Evolutionary conservation across 345 rosid species (phyloP).

Genomic region (Balakata baccata): DNA sequence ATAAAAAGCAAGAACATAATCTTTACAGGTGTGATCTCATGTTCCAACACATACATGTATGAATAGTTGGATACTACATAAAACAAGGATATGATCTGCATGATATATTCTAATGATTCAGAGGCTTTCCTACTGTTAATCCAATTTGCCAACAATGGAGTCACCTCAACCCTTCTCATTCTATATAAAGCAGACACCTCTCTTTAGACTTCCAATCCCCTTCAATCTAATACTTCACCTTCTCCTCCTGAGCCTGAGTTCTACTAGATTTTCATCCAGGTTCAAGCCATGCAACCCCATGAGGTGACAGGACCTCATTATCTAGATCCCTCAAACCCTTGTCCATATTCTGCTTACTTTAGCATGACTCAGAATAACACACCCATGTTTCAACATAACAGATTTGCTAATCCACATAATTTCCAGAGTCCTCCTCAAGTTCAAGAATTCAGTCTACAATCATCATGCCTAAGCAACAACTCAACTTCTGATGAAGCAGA

Average conservation of each 20-base stretch:
- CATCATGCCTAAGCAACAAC: slow-evolving; percentile 53
- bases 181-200: slow-evolving; percentile 43
- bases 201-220: slow-evolving; percentile 28
- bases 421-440: slow-evolving; percentile 32
- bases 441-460: slow-evolving; percentile 38
- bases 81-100: slow-evolving; percentile 34
- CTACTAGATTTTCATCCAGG: background rate
- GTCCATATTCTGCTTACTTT: slow-evolving; percentile 45
- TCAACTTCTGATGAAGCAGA: slow-evolving; percentile 85
- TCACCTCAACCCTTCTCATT: slow-evolving; percentile 36
- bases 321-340: slow-evolving; percentile 33
- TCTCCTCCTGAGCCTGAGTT: background rate
- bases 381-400: slow-evolving; percentile 33
- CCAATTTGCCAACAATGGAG: slow-evolving; percentile 45
- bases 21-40: slow-evolving; percentile 1
- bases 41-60: slow-evolving; percentile 16
- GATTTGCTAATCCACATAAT: slow-evolving; percentile 34
- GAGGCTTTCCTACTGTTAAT: slow-evolving; percentile 14
- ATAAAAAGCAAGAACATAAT: slow-evolving; percentile 9
- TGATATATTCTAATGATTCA: slow-evolving; percentile 25
- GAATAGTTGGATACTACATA: slow-evolving; percentile 7
- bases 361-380: slow-evolving; percentile 30
- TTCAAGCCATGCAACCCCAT: slow-evolving; percentile 52
- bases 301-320: slow-evolving; percentile 53
- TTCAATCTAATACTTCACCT: slow-evolving; percentile 19